Conservation (phyloP, 2,329 filamentous ascomycete species). For the Aspergillus neoniger region DNA sequence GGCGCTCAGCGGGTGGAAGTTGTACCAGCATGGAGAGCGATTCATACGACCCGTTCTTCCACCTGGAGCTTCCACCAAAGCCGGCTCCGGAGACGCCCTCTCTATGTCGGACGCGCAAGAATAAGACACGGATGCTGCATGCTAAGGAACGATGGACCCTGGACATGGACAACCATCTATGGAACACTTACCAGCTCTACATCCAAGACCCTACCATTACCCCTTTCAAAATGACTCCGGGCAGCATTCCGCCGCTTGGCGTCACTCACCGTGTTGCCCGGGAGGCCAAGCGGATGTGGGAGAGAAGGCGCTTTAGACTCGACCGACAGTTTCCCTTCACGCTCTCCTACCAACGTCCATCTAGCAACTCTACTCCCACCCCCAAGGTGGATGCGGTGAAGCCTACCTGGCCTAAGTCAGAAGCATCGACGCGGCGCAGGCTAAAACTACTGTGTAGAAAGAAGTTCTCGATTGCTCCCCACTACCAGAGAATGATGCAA, state of each 20-base stretch:
- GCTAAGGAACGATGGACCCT: slow-evolving; percentile 53
- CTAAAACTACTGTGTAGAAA: slow-evolving; percentile 62
- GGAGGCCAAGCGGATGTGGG: slow-evolving; percentile 63
- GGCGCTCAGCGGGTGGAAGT: slow-evolving; percentile 60
- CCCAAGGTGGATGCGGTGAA: slow-evolving; percentile 34
- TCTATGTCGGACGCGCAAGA: slow-evolving; percentile 32
- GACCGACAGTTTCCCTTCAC: slow-evolving; percentile 19
- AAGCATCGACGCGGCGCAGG: slow-evolving; percentile 59
- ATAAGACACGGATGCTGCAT: slow-evolving; percentile 23
- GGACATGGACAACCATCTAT: slow-evolving; percentile 67
- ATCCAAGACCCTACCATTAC: slow-evolving; percentile 67
- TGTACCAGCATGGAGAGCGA: slow-evolving; percentile 65
- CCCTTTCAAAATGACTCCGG: slow-evolving; percentile 67
- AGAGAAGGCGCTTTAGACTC: slow-evolving; percentile 44
- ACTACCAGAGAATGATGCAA: slow-evolving; percentile 64
- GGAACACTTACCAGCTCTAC: slow-evolving; percentile 67
- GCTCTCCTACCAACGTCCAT: slow-evolving; percentile 42
- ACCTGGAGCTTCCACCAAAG: slow-evolving; percentile 42
- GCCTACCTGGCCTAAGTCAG: slow-evolving; percentile 57
- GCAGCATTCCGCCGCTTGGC: slow-evolving; percentile 63
- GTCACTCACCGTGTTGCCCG: slow-evolving; percentile 65
- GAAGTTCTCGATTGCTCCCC: slow-evolving; percentile 63
- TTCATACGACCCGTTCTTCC: slow-evolving; percentile 57
- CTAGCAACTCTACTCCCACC: slow-evolving; percentile 52
- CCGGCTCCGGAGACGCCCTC: slow-evolving; percentile 42